Percentiles rank a stretch among this genome's conserved stretches.
phyloP scores from a whole-genome alignment of 371 early-diverging fungal species.

The Apophysomyces ossiformis region DNA sequence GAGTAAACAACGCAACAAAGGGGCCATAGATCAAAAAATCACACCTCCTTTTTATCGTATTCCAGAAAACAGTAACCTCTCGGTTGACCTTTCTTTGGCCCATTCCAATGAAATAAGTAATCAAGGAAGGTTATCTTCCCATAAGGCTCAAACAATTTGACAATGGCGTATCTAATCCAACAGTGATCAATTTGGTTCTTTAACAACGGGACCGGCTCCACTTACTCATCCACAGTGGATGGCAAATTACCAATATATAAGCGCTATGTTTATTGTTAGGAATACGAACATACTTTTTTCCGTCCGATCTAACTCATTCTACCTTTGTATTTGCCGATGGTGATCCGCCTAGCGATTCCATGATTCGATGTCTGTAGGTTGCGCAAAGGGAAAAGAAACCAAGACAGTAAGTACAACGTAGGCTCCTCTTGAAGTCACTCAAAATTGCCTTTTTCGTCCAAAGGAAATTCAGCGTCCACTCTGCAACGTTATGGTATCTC shows the following conservation, averaged over 20 bases:
- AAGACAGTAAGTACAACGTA: no score
- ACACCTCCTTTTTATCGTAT: constrained; percentile 56
- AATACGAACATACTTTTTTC: background rate
- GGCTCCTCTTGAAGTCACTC: no score
- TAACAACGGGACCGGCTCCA: background rate
- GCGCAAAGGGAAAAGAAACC: no score
- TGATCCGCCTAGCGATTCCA: background rate
- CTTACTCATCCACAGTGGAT: constrained; percentile 64
- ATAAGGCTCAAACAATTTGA: constrained; percentile 69
- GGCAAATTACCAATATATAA: constrained; percentile 69
- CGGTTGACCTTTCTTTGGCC: constrained; percentile 65
- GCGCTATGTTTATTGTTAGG: constrained; percentile 28
- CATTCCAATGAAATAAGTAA: constrained; percentile 64
- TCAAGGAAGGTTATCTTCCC: constrained; percentile 71
- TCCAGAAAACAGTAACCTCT: constrained; percentile 73
- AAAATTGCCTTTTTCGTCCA: no score
- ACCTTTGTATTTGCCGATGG: constrained; percentile 1
- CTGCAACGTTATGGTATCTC: no score
- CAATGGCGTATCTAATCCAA: constrained; percentile 54
- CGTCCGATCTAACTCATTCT: background rate
- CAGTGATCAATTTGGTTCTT: background rate
- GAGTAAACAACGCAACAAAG: background rate
- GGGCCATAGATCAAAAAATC: background rate
- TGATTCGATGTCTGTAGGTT: no score
- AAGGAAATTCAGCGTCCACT: no score